Percentiles rank a stretch among this genome's conserved stretches.
phyloP scores from a whole-genome alignment of 805 yeast genomes.

The Cyberlindnera japonica region DNA sequence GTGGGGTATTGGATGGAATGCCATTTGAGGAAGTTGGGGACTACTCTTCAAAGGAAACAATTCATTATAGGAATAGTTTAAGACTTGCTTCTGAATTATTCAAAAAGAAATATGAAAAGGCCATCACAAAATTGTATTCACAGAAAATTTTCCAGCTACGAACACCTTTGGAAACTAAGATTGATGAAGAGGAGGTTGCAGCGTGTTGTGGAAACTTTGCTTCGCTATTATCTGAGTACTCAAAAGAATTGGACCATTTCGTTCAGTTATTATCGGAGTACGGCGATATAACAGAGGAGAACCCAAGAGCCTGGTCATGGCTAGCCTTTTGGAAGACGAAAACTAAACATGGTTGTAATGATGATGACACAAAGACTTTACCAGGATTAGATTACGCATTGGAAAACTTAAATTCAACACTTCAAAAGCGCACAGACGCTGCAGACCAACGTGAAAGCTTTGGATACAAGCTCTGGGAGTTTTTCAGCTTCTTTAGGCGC shows the following conservation, averaged over 20 bases:
- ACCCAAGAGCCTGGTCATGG: slow-evolving; percentile 44
- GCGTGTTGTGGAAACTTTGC: slow-evolving; percentile 83
- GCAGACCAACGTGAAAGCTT: slow-evolving; percentile 17
- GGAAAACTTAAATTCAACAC: slow-evolving; percentile 14
- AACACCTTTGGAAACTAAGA: slow-evolving; percentile 34
- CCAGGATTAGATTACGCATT: slow-evolving; percentile 20
- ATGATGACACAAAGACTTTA: background rate
- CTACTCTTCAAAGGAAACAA: slow-evolving; percentile 36
- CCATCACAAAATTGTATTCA: slow-evolving; percentile 55
- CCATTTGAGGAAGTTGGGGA: slow-evolving; percentile 45
- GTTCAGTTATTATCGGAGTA: slow-evolving; percentile 42
- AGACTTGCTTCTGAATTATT: slow-evolving; percentile 51
- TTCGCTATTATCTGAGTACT: slow-evolving; percentile 57
- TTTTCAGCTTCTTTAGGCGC: slow-evolving; percentile 49
- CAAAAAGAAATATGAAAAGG: slow-evolving; percentile 50
- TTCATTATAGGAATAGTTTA: slow-evolving; percentile 45
- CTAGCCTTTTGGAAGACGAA: slow-evolving; percentile 44
- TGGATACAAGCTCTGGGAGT: slow-evolving; percentile 43
- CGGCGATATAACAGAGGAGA: slow-evolving; percentile 18
- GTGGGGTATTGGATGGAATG: slow-evolving; percentile 54
- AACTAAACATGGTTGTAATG: no score
- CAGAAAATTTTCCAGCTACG: slow-evolving; percentile 19
- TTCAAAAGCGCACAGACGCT: slow-evolving; percentile 25
- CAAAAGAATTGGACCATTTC: slow-evolving; percentile 51
- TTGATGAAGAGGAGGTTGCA: slow-evolving; percentile 75